phyloP scores from a whole-genome alignment of 2,329 filamentous ascomycete genomes.

The Phialophora macrospora region DNA sequence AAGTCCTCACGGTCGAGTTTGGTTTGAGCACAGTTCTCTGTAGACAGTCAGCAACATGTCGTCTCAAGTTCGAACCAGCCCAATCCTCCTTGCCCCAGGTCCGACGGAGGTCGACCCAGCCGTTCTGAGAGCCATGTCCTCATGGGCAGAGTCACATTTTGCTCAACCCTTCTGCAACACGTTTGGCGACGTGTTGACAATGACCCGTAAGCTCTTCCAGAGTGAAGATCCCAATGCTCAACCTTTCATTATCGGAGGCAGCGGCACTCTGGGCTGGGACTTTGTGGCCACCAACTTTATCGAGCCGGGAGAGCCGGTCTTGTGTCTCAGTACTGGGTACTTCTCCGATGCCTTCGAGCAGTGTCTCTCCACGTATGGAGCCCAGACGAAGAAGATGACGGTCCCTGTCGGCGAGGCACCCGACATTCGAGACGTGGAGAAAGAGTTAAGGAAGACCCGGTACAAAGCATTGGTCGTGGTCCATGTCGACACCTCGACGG shows the following conservation, averaged over 20 bases:
- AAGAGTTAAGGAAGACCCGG: constrained; percentile 81
- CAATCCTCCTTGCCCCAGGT: constrained; percentile 88
- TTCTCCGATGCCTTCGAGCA: constrained; percentile 94
- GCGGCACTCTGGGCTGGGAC: constrained; percentile 95
- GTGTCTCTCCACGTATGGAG: constrained; percentile 89
- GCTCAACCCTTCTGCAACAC: constrained; percentile 82
- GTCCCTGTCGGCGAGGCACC: constrained; percentile 85
- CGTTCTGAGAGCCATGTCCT: constrained; percentile 24
- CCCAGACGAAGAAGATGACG: constrained; percentile 84
- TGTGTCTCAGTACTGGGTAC: constrained; percentile 96
- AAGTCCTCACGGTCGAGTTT: neutral
- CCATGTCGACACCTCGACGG: constrained; percentile 97
- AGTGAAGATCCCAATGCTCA: constrained; percentile 80
- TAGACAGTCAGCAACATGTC: constrained; percentile 4
- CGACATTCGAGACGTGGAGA: constrained; percentile 82
- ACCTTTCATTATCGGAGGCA: constrained; percentile 90
- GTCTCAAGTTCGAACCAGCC: constrained; percentile 36
- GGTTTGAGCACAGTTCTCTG: neutral
- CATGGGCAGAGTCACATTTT: constrained; percentile 77
- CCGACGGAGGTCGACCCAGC: constrained; percentile 52
- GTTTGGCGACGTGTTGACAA: constrained; percentile 85
- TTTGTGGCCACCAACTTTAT: constrained; percentile 87
- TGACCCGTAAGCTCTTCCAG: constrained; percentile 93
- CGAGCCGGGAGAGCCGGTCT: constrained; percentile 83
- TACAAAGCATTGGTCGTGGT: constrained; percentile 95